Percentiles rank a stretch among this genome's conserved stretches.
phyloP scores from a whole-genome alignment of 1,139 yeast species.

The Nematodospora anomalae region DNA sequence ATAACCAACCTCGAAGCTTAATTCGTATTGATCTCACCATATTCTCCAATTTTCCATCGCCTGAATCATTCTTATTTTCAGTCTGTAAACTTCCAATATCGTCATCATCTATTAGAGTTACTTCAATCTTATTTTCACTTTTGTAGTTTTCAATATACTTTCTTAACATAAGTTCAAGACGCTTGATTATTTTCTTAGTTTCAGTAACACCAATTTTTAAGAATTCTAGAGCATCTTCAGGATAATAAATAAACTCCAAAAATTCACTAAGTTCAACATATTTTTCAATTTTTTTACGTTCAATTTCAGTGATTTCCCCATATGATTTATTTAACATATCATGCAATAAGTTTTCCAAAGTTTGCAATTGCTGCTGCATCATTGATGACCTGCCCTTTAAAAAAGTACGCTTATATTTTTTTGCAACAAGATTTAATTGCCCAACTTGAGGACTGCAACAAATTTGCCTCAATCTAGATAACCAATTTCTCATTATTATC shows the following conservation, averaged over 20 bases:
- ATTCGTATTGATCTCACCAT: constrained; percentile 23
- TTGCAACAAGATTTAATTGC: constrained; percentile 28
- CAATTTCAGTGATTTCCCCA: constrained; percentile 48
- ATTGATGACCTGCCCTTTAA: constrained; percentile 19
- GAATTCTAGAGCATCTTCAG: constrained; percentile 47
- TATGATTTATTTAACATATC: constrained; percentile 59
- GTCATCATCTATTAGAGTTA: constrained; percentile 25
- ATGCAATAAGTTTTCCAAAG: constrained; percentile 65
- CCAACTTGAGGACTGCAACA: constrained; percentile 85
- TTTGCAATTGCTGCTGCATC: constrained; percentile 34
- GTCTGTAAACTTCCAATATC: constrained; percentile 16
- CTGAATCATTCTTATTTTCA: constrained; percentile 9
- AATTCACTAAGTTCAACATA: constrained; percentile 62
- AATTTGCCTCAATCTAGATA: constrained; percentile 66
- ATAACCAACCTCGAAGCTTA: constrained; percentile 51
- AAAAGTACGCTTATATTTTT: constrained; percentile 25
- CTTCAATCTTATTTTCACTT: constrained; percentile 7
- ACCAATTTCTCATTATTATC: constrained; percentile 61
- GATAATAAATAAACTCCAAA: constrained; percentile 52
- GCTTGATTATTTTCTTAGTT: constrained; percentile 28
- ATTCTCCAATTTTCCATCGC: constrained; percentile 21
- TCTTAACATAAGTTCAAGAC: constrained; percentile 22
- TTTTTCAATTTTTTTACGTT: constrained; percentile 46
- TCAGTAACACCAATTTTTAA: constrained; percentile 42
- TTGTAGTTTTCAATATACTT: constrained; percentile 19